Base-by-base conservation (phyloP, 2,329 filamentous ascomycete genomes). In the Colletotrichum tofieldiae region DNA sequence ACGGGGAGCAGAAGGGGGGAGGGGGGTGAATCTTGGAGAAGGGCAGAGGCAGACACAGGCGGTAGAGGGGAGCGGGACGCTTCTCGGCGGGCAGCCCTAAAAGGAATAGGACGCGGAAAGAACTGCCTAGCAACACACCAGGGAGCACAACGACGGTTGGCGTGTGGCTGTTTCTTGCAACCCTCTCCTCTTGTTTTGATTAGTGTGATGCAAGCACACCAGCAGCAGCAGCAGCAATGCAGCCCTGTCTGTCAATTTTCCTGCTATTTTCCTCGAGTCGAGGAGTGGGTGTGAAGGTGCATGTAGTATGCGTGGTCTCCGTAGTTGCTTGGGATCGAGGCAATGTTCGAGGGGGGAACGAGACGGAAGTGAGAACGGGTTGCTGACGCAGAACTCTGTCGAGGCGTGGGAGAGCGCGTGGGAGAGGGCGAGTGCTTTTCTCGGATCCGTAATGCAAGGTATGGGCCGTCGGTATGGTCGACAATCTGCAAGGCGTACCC, bases 81-180 rank as follows among this genome's bases (percentile, higher is more conserved):
- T 16, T 35, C 37, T 70, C 64, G 68, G 68, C 68, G 35, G 39
- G 65, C 56, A 67, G 68, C 68, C 64, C 56, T 68, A 68, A 71
- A 23, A 58, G 68, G 68, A 67, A 68, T 71, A 67, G 65, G 43
- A 71, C 58, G 49, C 58, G 64, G 68, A 68, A 68, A 39, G 56
- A 37, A 67, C 64, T 71, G 68, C 58, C 64, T 71, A 71, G 68
- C 37, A 61, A 26, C 56, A 51, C 56, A 59, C 64, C 64, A 62
- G 51, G 51, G 51, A 62, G 41, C 56, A 52, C 52, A 35, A 26
- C 56, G 51, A 67, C 64, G 64, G 56, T 56, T 67, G 64, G 68
- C 56, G 49, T 51, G 56, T 71, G 56, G 64, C 68, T 67, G 68
- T 68, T 58, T 56, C 43, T 51, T 45, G 41, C 45, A 58, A 41